Base-by-base conservation (phyloP, 306 rosid species). In the Inga laurina region DNA sequence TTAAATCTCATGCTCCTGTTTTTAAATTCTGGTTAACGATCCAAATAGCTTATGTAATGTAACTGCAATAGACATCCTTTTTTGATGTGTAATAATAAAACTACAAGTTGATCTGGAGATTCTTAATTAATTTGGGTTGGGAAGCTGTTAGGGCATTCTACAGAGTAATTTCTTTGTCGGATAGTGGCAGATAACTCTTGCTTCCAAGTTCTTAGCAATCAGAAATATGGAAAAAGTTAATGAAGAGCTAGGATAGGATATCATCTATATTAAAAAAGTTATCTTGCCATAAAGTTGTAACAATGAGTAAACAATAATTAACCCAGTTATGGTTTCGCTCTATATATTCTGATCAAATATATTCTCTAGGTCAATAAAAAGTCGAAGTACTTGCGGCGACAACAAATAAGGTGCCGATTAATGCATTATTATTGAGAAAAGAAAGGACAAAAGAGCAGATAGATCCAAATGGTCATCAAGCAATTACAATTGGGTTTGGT, bases 401-500 rank as follows among this genome's bases (percentile, higher is more conserved):
- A 78, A 68, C 34, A 75, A 54, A 81, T 39, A 74, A 61, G 81
- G 74, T 45, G 44, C 30, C 19, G 22, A 85, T 62, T n/a, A 21
- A 62, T 69, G 73, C 73, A 85, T 72, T 71, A 78, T 76, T 44
- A 34, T 83, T 79, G 52, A 81, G 83, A 83, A 43, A 64, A 74
- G 82, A 88, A 83, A 83, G 74, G 87, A 87, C 86, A 82, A 81
- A 32, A 83, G 48, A n/a, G 82, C 73, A 43, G 56, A 84, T 82
- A 86, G 59, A 84, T 80, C 91, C 81, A 88, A 88, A 84, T 84
- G 75, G 86, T 81, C 79, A 84, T 81, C 79, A 84, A 84, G 78
- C 62, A 90, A 39, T 2, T 56, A 34, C 65, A 84, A 84, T 84
- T 82, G 86, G 91, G 93, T 88, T 88, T 84, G 93, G 89, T 65